Conservation (phyloP, 139 green algal genomes). For the Haematococcus lacustris region DNA sequence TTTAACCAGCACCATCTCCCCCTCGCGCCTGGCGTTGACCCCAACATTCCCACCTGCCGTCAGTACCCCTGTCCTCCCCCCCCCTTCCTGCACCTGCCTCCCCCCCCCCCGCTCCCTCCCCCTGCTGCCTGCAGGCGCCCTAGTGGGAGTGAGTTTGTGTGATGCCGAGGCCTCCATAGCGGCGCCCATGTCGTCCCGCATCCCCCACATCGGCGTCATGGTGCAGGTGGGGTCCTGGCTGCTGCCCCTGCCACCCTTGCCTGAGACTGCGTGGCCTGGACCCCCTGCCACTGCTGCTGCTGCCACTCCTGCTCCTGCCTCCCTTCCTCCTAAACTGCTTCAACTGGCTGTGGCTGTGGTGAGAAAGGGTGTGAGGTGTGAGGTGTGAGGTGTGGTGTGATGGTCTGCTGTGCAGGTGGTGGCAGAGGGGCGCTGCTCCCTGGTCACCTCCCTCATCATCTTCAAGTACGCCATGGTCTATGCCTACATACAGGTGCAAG, state of each 20-base stretch:
- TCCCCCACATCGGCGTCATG: constrained; percentile 9
- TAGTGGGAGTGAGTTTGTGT: constrained; percentile 21
- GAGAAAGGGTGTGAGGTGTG: too few species aligned
- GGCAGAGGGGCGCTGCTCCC: constrained; percentile 8
- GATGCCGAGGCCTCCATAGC: constrained; percentile 18
- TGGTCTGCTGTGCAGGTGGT: constrained; percentile 1
- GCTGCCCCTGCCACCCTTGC: background rate
- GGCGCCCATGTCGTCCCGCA: constrained; percentile 10
- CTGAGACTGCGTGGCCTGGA: too few species aligned
- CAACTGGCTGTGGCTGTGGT: background rate
- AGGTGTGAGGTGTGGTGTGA: background rate
- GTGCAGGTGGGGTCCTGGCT: background rate
- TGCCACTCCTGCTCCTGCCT: too few species aligned
- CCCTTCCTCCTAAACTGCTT: too few species aligned
- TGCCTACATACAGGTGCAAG: constrained; percentile 7
- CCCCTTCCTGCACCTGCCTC: too few species aligned
- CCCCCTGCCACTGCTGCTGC: too few species aligned
- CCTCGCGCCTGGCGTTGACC: too few species aligned
- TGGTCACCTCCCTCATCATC: constrained; percentile 14
- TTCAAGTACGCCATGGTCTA: constrained; percentile 18
- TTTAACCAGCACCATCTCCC: too few species aligned
- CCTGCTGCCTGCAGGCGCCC: constrained; percentile 10
- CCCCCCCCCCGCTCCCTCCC: too few species aligned
- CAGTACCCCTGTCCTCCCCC: too few species aligned
- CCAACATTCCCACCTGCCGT: too few species aligned